Percentiles rank a stretch among this genome's conserved stretches.
phyloP scores from a whole-genome alignment of 768 basidiomycete genomes.

The Thelephora ganbajun region DNA sequence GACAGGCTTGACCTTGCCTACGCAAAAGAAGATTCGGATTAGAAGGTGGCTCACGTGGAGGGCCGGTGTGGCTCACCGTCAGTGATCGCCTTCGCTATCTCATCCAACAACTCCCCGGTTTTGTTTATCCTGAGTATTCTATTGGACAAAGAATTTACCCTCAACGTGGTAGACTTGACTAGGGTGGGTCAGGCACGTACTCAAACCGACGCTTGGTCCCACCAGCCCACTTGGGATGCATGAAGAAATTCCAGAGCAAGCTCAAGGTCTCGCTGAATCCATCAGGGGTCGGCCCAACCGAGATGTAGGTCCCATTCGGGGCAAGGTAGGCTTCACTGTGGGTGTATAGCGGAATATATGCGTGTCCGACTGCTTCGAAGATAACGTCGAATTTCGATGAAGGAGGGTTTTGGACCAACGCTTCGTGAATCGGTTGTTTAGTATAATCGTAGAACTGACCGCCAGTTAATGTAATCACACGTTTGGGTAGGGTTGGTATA shows the following conservation, averaged over 20 bases:
- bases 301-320: constrained; percentile 37
- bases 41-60: background rate
- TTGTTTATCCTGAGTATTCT: constrained; percentile 23
- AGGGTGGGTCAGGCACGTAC: constrained; percentile 19
- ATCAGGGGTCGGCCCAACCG: constrained; percentile 33
- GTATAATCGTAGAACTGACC: constrained; percentile 48
- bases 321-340: constrained; percentile 38
- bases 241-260: constrained; percentile 18
- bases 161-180: background rate
- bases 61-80: constrained; percentile 21
- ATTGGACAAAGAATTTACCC: background rate
- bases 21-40: background rate
- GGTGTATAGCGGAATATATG: constrained; percentile 35
- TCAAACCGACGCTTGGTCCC: constrained; percentile 29
- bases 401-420: constrained; percentile 31
- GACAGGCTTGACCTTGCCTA: constrained; percentile 36
- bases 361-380: constrained; percentile 41
- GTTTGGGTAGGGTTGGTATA: background rate
- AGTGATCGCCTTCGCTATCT: constrained; percentile 18
- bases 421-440: constrained; percentile 29
- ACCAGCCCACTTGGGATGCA: constrained; percentile 40
- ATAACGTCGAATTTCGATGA: constrained; percentile 41
- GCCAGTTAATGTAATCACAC: background rate
- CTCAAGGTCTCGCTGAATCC: constrained; percentile 19
- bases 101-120: constrained; percentile 21